Evolutionary conservation across 2,329 filamentous ascomycete genomes (phyloP).

Genomic region (Neonectria faginata): DNA sequence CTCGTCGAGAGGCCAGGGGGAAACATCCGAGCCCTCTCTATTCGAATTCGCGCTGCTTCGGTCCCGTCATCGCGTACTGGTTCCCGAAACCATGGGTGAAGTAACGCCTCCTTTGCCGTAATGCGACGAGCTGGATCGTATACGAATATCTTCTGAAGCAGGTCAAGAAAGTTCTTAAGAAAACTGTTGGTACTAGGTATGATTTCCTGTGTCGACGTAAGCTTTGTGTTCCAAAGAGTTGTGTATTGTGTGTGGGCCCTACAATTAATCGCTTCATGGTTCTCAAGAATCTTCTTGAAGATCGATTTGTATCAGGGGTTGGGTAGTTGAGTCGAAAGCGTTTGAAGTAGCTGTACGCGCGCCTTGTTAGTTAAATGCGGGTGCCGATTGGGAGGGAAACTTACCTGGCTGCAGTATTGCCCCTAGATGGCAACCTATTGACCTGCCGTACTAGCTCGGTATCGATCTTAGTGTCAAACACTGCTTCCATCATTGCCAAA

Average conservation of each 20-base stretch:
- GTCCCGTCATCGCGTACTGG: conserved; percentile 72
- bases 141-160: conserved; percentile 74
- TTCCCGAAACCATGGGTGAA: conserved; percentile 77
- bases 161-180: conserved; percentile 71
- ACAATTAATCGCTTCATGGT: conserved; percentile 76
- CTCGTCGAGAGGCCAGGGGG: not conserved
- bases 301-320: conserved; percentile 70
- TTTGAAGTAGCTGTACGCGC: conserved; percentile 70
- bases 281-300: conserved; percentile 74
- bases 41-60: conserved; percentile 72
- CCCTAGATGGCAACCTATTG: conserved; percentile 64
- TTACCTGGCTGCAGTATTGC: conserved; percentile 73
- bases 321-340: conserved; percentile 75
- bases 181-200: conserved; percentile 71
- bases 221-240: not conserved
- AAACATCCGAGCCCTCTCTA: conserved; percentile 59
- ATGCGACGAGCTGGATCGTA: conserved; percentile 75
- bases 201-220: conserved; percentile 64
- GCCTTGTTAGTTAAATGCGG: conserved; percentile 41
- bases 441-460: conserved; percentile 62
- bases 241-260: conserved; percentile 41
- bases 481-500: conserved; percentile 80
- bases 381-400: conserved; percentile 33
- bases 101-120: conserved; percentile 73
- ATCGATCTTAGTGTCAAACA: conserved; percentile 71